phyloP scores from a whole-genome alignment of 129 eudicot genomes.

The Heracleum sosnowskyi region DNA sequence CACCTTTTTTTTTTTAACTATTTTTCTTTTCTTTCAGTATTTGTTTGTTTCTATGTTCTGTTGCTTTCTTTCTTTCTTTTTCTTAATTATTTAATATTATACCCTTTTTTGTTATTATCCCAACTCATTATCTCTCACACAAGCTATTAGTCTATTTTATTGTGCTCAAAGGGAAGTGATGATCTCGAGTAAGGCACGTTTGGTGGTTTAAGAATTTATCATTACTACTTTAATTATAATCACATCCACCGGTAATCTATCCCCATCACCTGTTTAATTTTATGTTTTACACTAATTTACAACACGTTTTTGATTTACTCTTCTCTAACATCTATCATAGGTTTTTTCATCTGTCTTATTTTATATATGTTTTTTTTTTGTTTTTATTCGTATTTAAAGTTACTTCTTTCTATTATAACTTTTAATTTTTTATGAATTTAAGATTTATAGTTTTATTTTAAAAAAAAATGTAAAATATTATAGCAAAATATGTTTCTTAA shows the following conservation, averaged over 20 bases:
- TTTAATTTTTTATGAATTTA: no score
- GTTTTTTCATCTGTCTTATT: no score
- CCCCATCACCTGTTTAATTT: not conserved
- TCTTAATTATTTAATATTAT: not conserved
- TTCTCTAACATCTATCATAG: not conserved
- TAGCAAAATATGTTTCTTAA: no score
- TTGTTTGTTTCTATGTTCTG: not conserved
- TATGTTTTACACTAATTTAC: no score
- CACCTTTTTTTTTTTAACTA: not conserved
- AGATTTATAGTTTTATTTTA: no score
- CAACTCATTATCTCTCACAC: not conserved
- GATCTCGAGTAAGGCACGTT: not conserved
- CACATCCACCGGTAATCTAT: not conserved
- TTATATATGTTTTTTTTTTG: no score
- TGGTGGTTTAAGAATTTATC: not conserved
- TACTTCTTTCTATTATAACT: no score
- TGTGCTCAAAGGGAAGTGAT: conserved; percentile 1
- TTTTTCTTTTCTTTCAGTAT: not conserved
- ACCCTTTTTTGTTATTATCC: not conserved
- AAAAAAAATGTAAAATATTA: no score
- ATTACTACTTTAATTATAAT: not conserved
- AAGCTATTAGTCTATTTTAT: not conserved
- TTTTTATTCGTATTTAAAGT: no score
- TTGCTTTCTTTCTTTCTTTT: not conserved
- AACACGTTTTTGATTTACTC: not conserved